Conservation (phyloP, 345 rosid species). For the Streptanthus diversifolius region DNA sequence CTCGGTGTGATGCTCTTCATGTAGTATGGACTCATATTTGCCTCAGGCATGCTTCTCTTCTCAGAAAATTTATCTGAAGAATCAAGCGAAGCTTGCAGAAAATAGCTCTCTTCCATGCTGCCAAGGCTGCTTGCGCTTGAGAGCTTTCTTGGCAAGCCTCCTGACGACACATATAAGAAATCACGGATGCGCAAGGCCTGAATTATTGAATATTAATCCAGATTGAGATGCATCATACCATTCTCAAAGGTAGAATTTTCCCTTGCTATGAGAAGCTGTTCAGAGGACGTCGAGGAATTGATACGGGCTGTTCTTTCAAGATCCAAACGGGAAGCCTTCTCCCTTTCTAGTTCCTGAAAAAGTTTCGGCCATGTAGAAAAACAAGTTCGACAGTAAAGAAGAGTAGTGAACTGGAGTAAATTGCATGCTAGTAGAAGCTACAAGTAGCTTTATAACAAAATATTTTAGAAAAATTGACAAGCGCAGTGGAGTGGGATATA, state of each 20-base stretch:
- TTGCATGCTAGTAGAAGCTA: constrained; percentile 11
- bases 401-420: constrained; percentile 1
- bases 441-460: neutral
- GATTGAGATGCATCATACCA: constrained; percentile 46
- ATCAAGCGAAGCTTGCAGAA: constrained; percentile 90
- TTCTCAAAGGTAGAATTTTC: constrained; percentile 61
- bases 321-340: constrained; percentile 78
- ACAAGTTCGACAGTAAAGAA: neutral
- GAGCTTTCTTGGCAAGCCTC: constrained; percentile 65
- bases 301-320: constrained; percentile 66
- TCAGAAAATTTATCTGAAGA: constrained; percentile 72
- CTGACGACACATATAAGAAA: constrained; percentile 38
- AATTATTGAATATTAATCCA: neutral
- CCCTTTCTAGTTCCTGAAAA: constrained; percentile 82
- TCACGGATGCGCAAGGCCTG: constrained; percentile 8
- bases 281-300: constrained; percentile 51
- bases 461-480: neutral
- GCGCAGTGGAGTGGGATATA: neutral
- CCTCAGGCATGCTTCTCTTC: constrained; percentile 64
- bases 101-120: constrained; percentile 97
- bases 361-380: neutral
- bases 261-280: constrained; percentile 53
- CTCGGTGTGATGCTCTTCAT: constrained; percentile 95
- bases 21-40: constrained; percentile 69
- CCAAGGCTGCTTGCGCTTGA: constrained; percentile 87